Evolutionary conservation across 805 yeast species (phyloP).

Genomic region (Ogataea methanolica): DNA sequence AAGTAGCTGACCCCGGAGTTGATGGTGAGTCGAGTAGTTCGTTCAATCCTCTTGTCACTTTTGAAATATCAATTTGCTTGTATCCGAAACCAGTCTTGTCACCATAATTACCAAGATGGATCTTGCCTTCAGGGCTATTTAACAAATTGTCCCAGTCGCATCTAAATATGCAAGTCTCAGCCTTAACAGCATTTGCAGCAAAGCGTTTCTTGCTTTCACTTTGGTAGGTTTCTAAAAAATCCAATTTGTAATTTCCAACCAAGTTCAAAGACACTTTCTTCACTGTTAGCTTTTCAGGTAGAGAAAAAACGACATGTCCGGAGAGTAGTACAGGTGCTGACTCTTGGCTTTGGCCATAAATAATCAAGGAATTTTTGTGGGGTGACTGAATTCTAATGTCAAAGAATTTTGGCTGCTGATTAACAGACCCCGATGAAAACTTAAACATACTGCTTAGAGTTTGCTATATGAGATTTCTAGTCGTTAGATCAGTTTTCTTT

Average conservation of each 20-base stretch:
- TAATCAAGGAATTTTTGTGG: constrained; percentile 37
- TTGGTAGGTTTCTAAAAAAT: constrained; percentile 33
- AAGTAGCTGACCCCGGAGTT: no score
- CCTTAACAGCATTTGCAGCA: constrained; percentile 32
- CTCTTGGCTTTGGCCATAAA: constrained; percentile 42
- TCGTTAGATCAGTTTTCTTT: no score
- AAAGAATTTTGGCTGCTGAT: constrained; percentile 11
- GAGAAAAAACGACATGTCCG: constrained; percentile 44
- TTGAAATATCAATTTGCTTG: background rate
- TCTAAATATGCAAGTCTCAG: constrained; percentile 35
- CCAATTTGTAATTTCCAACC: constrained; percentile 39
- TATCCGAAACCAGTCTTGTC: constrained; percentile 16
- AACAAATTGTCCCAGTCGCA: constrained; percentile 48
- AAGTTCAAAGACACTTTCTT: constrained; percentile 35
- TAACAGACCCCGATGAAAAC: constrained; percentile 35
- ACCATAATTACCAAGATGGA: constrained; percentile 39
- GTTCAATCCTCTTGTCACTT: constrained; percentile 8
- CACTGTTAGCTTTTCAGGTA: constrained; percentile 39
- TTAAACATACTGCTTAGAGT: constrained; percentile 6
- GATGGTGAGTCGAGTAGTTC: constrained; percentile 3
- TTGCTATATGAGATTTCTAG: background rate
- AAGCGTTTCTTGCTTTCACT: constrained; percentile 23
- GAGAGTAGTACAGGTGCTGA: constrained; percentile 38
- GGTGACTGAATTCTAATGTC: constrained; percentile 33
- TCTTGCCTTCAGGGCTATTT: constrained; percentile 33